Base-by-base conservation (phyloP, 179 eudicot genomes). In the Carnegiea gigantea region DNA sequence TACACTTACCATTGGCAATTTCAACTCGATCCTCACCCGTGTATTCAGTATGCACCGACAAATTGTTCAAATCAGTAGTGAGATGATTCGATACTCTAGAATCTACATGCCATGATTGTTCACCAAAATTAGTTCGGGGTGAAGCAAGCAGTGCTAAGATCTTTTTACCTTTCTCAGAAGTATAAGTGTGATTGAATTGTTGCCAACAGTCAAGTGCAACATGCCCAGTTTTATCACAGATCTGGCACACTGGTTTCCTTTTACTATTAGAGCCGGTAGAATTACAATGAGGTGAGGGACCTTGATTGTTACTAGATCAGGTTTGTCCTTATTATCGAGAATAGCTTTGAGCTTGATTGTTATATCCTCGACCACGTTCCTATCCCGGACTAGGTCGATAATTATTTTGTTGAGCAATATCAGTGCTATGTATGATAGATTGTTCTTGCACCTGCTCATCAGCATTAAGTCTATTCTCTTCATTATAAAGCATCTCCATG, bases 31-130 rank as follows among this genome's bases (percentile, higher is more conserved):
- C 70, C 10, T 57, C 46, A 23, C 51, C 79, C 13, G 57, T 67
- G 49, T 30, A 77, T 9, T 57, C 70, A 18, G 23, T 11, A 38
- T 28, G 30, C 30, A 28, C 30, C 1, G 1, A 28, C 30, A 28
- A 28, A 28, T 28, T 28, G 30, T 28, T 28, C 30, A 28, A 28
- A 28, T 28, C 30, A 28, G 30, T 28, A 28, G 30, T 77, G 49
- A 77, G 40, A 38, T 77, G 79, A 17, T 54, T 77, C 2, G 79
- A 57, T 20, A 49, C 79, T 9, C 79, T 26, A 33, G 48, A 54
- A 20, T 77, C 51, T 10, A 72, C 48, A 9, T 28, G 33, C 75
- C 44, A 72, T 8, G 53, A 48, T 48, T 48, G 53, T 2, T 48
- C 53, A 7, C 36, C 28, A 6, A 33, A 36, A 7, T 24, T 15